Evolutionary conservation across 345 rosid genomes (phyloP).

Genomic region (Nasturtium officinale): DNA sequence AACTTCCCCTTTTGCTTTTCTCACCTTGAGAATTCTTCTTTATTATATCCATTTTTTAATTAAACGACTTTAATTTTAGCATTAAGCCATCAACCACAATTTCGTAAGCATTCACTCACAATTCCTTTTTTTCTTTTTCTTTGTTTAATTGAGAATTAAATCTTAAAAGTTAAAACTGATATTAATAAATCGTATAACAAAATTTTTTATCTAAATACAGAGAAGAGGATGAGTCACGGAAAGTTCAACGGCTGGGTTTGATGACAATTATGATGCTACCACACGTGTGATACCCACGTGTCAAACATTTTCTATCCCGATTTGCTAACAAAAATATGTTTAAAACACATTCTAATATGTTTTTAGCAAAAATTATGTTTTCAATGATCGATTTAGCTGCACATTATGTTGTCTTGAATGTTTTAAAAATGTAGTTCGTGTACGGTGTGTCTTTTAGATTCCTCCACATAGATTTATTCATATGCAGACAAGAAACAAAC

Average conservation of each 20-base stretch:
- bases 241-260: constrained; percentile 1
- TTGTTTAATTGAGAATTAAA: background rate
- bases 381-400: constrained; percentile 13
- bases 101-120: background rate
- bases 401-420: constrained; percentile 21
- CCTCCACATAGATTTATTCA: constrained; percentile 18
- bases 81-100: constrained; percentile 12
- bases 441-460: constrained; percentile 33
- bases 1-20: constrained; percentile 17
- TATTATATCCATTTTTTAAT: constrained; percentile 25
- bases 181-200: background rate
- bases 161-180: background rate
- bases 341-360: background rate
- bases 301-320: constrained; percentile 19
- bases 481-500: constrained; percentile 16
- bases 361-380: background rate
- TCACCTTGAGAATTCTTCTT: constrained; percentile 18
- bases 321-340: constrained; percentile 13
- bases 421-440: constrained; percentile 5
- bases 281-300: constrained; percentile 36
- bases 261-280: constrained; percentile 22
- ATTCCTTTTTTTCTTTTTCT: background rate
- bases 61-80: constrained; percentile 10
- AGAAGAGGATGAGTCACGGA: constrained; percentile 28
- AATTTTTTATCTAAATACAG: background rate